A percentile compares a stretch with the other conserved stretches of the same genome.
Evolutionary conservation across 306 rosid species (phyloP).

Genomic region (Quercus aquifolioides): DNA sequence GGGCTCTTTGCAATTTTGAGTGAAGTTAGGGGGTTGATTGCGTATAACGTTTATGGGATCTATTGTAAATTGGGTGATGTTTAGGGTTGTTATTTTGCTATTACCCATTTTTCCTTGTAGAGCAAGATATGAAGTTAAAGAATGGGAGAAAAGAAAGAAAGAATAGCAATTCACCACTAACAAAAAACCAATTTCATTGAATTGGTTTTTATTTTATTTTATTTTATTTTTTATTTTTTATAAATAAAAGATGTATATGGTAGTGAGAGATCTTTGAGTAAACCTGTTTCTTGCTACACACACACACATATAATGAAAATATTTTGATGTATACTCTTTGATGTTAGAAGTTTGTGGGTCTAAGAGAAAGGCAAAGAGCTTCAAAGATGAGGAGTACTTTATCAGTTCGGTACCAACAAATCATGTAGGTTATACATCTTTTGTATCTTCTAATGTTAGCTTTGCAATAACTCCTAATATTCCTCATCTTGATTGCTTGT

Average conservation of each 20-base stretch:
- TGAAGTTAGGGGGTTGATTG: no score
- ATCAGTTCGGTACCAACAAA: slow-evolving; percentile 85
- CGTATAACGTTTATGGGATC: no score
- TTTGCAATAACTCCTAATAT: neutral
- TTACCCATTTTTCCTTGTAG: neutral
- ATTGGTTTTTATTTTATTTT: neutral
- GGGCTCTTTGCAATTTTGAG: no score
- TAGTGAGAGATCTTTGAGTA: neutral
- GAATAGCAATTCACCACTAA: neutral
- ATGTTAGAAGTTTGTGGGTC: slow-evolving; percentile 43
- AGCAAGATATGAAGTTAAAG: neutral
- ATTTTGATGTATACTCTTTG: slow-evolving; percentile 26
- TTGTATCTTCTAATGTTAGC: slow-evolving; percentile 10
- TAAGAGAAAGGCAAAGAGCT: slow-evolving; percentile 65
- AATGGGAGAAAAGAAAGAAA: neutral
- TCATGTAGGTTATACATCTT: slow-evolving; percentile 47
- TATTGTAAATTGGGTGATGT: no score
- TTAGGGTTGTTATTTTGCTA: no score
- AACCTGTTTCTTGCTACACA: neutral
- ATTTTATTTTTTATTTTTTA: neutral
- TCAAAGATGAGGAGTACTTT: slow-evolving; percentile 78
- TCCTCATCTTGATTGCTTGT: slow-evolving; percentile 8
- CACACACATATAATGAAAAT: neutral
- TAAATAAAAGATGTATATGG: neutral
- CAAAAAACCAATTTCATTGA: neutral